A percentile compares a stretch with the other conserved stretches of the same genome.
phyloP scores from a whole-genome alignment of 225 moss, liverwort and hornwort genomes.

The Asterella californica region DNA sequence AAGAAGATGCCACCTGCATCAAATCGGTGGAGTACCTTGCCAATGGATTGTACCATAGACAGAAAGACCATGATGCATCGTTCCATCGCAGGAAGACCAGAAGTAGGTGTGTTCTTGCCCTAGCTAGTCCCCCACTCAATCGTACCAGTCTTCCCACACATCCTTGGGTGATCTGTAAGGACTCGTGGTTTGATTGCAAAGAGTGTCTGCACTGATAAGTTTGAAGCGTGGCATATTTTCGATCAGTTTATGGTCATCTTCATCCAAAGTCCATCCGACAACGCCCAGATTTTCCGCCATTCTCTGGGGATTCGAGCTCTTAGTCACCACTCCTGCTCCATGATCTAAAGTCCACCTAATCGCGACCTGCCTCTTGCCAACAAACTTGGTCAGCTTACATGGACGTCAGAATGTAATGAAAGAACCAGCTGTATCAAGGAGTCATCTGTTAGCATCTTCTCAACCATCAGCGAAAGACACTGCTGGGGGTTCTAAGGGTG shows the following conservation, averaged over 20 bases:
- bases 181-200: slow-evolving; percentile 4
- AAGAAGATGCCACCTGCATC: no score
- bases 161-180: slow-evolving; percentile 4
- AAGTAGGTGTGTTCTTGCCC: no score
- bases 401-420: neutral
- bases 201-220: no score
- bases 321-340: slow-evolving; percentile 29
- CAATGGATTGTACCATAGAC: no score
- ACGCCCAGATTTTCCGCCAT: slow-evolving; percentile 24
- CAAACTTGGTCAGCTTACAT: neutral
- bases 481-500: neutral
- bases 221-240: slow-evolving; percentile 14
- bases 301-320: slow-evolving; percentile 31
- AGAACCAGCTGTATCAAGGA: neutral
- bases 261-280: slow-evolving; percentile 27
- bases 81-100: no score
- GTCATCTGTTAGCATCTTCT: neutral
- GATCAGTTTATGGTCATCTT: slow-evolving; percentile 33
- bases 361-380: slow-evolving; percentile 21
- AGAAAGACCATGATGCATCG: no score
- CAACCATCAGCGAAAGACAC: neutral
- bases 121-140: neutral
- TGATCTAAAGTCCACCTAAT: slow-evolving; percentile 33
- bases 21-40: no score
- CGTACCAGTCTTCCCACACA: neutral